Base-by-base conservation (phyloP, 75 land plant species). In the Selaginella moellendorffii region DNA sequence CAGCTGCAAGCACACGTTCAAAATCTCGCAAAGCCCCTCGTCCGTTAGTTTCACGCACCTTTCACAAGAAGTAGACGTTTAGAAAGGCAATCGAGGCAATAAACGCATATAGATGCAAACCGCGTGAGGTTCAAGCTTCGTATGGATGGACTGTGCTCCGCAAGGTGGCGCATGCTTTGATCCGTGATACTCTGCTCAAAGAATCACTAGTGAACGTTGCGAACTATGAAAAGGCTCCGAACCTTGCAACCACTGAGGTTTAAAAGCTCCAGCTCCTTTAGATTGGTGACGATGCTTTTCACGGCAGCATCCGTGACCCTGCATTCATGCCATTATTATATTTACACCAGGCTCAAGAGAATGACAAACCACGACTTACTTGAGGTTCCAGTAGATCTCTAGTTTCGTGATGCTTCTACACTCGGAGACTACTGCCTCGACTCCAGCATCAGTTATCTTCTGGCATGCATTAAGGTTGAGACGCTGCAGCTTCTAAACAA, bases 191-290 rank as follows among this genome's bases (percentile, higher is more conserved):
- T 82, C 97, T 91, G 81, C n/a, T n/a, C n/a, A n/a, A 26, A 71
- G 54, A 31, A 64, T n/a, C n/a, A n/a, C n/a, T n/a, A n/a, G n/a
- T n/a, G n/a, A n/a, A n/a, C n/a, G n/a, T n/a, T 25, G 23, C 24
- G 51, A 22, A 14, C 20, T 69, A 18, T 27, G 24, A 63, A 24
- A 28, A 65, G 63, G 18, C 2, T 22, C 21, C n/a, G 21, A 2
- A 90, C 97, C 97, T 90, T 90, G 68, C 97, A 90, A 28, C 97
- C 97, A 70, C 97, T 90, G 72, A 87, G 66, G 76, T 90, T 87
- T 63, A 90, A 52, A 63, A 61, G 66, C 63, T 69, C 52, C 30
- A 87, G 69, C 31, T 69, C 54, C 54, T 73, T 80, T 77, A 91
- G 83, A 60, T 80, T 79, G 42, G 66, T 77, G 54, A 82, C 81